These are phyloP conservation scores for Parathielavia hyrcaniae DNA, from an alignment of 495 filamentous ascomycete species.

Conservation along the genomic window DNA sequence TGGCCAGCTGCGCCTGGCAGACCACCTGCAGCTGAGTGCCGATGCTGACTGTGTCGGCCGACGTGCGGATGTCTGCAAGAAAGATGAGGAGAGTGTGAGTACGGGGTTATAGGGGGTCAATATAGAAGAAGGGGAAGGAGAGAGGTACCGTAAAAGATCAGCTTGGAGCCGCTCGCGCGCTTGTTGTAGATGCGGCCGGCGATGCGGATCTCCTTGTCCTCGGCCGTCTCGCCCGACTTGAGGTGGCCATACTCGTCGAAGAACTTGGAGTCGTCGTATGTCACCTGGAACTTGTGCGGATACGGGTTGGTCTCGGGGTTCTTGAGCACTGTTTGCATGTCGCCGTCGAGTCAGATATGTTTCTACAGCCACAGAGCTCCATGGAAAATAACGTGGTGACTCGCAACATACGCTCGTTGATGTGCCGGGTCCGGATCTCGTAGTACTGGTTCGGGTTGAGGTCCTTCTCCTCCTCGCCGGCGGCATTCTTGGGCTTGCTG, in stretches of 20 bases:
- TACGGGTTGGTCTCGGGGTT: conserved; percentile 81
- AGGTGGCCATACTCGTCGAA: conserved; percentile 65
- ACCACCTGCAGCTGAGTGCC: conserved; percentile 85
- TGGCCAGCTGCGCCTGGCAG: conserved; percentile 71
- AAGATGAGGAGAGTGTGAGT: not conserved
- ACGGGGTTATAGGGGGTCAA: not conserved
- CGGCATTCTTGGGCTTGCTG: conserved; percentile 59
- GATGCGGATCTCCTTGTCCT: conserved; percentile 64
- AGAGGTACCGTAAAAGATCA: conserved; percentile 67
- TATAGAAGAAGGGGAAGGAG: not conserved
- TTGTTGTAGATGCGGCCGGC: conserved; percentile 86
- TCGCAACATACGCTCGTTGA: conserved; percentile 58
- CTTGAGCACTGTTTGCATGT: conserved; percentile 48
- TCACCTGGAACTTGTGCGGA: conserved; percentile 94
- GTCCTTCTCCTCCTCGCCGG: conserved; percentile 41
- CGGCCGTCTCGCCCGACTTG: conserved; percentile 75
- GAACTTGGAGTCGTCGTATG: conserved; percentile 70
- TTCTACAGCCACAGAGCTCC: not conserved
- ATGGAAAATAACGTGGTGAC: no score
- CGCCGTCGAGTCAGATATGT: conserved; percentile 7
- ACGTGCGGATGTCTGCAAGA: conserved; percentile 59
- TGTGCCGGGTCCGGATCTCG: conserved; percentile 79
- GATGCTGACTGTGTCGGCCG: conserved; percentile 36
- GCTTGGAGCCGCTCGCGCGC: conserved; percentile 72
- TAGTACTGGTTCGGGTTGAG: conserved; percentile 94